Evolutionary conservation across 2,329 filamentous ascomycete genomes (phyloP), one percentile per base, ranked within the genome.

Genomic region (Neofusicoccum sp.): DNA sequence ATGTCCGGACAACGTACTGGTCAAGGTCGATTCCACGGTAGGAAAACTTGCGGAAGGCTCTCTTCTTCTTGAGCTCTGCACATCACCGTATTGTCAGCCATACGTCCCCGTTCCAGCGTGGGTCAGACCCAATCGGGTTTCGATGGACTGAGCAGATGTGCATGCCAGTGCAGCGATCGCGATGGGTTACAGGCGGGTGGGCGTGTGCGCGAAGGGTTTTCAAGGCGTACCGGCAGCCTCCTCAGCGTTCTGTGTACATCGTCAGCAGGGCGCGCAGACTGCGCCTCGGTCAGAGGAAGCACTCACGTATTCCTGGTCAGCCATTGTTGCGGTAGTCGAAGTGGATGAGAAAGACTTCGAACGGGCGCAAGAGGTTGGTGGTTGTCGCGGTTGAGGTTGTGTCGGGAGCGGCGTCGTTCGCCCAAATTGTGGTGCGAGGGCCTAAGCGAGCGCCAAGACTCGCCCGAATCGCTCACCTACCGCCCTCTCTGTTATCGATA

Each of bases 11-110:
- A 67, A 84, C 92, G 77, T 93, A 97, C 93, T 96, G 91, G 81
- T 99, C 95, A 81, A 99, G 93, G 82, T 99, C 95, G 82, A 99
- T 91, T 78, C 95, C 95, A 79, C 95, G 91, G 91, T 97, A 99
- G 73, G 93, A 95, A 81, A 98, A 99, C 89, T 98, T 99, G 85
- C 92, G 90, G 90, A 98, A 97, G 74, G 92, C 85, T 93, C 95
- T 96, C 86, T 89, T 96, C 87, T 91, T 96, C 92, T 98, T 99
- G 83, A 99, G 85, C 90, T 97, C 95, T 61, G 59, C 45, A 38
- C 31, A 49, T 61, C 49, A 57, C 59, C 48, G 24, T 48, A 6
- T 48, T 49, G 59, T 61, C 59, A 61, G 59, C 59, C 59, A 61
- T 57, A 48, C 57, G 51, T 56, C 59, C 59, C 59, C 51, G 48